Percentiles rank a stretch among this genome's conserved stretches.
These are phyloP conservation scores for Salix dunnii DNA, from an alignment of 345 rosid genomes.

Conservation along the genomic window DNA sequence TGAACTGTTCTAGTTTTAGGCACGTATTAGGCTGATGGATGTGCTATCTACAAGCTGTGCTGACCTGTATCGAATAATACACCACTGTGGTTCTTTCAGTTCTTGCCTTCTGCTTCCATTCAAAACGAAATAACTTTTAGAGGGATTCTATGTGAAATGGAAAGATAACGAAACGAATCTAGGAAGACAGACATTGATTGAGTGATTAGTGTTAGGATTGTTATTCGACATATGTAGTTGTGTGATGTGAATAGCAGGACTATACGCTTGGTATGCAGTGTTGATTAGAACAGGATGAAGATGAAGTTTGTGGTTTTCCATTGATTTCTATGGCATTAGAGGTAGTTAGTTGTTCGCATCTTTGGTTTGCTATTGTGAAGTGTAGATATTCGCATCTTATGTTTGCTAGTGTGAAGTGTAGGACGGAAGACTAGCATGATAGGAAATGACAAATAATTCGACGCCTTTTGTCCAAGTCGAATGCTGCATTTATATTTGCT, in stretches of 20 bases:
- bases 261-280: neutral
- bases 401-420: neutral
- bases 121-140: neutral
- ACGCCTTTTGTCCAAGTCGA: neutral
- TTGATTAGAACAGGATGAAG: neutral
- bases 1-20: neutral
- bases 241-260: neutral
- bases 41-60: neutral
- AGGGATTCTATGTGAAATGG: neutral
- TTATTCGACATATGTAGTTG: neutral
- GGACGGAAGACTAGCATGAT: neutral
- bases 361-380: neutral
- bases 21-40: neutral
- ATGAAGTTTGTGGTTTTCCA: neutral
- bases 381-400: neutral
- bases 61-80: neutral
- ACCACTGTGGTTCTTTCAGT: neutral
- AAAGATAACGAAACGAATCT: neutral
- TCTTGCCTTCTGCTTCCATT: neutral
- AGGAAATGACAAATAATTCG: neutral
- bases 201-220: neutral
- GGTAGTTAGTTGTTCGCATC: neutral
- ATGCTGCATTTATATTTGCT: neutral
- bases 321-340: neutral
- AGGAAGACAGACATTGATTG: neutral